These are phyloP conservation scores for Melastoma candidum DNA, from an alignment of 441 rosid genomes.

Conservation along the genomic window DNA sequence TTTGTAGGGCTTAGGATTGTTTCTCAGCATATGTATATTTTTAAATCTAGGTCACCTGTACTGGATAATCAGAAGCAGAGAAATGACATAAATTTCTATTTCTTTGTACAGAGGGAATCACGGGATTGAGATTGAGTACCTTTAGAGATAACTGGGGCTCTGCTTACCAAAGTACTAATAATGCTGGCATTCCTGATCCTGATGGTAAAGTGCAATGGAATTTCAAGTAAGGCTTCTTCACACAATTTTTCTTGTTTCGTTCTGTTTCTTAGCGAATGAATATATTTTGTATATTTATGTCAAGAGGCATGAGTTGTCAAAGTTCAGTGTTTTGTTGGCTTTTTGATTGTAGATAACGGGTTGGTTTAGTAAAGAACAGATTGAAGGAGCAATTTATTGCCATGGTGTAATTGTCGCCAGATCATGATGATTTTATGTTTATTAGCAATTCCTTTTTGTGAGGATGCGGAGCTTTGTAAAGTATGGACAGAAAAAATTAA, in stretches of 20 bases:
- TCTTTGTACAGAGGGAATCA: constrained; percentile 57
- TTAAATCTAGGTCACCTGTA: no score
- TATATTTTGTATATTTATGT: no score
- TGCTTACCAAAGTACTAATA: constrained; percentile 72
- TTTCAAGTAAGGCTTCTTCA: constrained; percentile 60
- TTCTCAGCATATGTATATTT: background rate
- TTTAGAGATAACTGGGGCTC: constrained; percentile 83
- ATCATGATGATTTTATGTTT: no score
- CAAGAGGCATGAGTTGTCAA: no score
- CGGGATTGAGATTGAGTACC: constrained; percentile 62
- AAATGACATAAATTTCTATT: constrained; percentile 6
- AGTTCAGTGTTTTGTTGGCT: no score
- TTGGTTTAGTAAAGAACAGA: no score
- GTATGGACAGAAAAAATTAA: no score
- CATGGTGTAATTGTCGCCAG: no score
- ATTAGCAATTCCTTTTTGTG: no score
- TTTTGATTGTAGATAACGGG: no score
- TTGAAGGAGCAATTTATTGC: no score
- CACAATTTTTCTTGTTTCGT: constrained; percentile 2
- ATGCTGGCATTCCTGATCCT: constrained; percentile 83
- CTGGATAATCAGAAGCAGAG: constrained; percentile 1
- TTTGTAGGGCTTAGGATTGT: background rate
- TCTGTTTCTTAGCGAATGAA: background rate
- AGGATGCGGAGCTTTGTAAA: no score
- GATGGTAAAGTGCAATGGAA: constrained; percentile 65